Evolutionary conservation across 116 monocot genomes (phyloP).

Genomic region (Dioscorea cayenensis): DNA sequence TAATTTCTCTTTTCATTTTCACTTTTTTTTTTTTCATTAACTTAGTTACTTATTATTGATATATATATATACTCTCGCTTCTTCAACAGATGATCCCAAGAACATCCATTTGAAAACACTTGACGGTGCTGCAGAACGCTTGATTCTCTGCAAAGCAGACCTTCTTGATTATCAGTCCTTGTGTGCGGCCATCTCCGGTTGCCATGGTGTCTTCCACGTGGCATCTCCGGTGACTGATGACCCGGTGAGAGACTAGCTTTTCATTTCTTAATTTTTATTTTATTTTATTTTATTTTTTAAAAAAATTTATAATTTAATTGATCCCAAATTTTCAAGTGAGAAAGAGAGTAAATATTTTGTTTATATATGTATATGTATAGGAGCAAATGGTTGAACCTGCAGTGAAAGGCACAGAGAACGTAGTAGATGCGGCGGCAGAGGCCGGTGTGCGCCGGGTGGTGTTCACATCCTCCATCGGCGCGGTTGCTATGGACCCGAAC

Average conservation of each 20-base stretch:
- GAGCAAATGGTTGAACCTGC: conserved; percentile 83
- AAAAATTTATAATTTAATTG: neutral
- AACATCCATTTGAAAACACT: conserved; percentile 29
- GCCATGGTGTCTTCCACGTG: conserved; percentile 66
- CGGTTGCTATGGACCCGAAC: conserved; percentile 79
- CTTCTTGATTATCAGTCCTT: conserved; percentile 34
- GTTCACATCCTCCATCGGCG: conserved; percentile 84
- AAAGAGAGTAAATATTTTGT: neutral
- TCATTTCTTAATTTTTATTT: neutral
- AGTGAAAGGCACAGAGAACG: conserved; percentile 55
- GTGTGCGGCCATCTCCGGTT: conserved; percentile 34
- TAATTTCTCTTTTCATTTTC: neutral
- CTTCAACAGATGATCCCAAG: conserved; percentile 24
- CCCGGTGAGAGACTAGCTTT: conserved; percentile 18
- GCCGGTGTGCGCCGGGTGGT: conserved; percentile 74
- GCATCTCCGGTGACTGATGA: conserved; percentile 72
- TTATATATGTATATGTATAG: conserved; percentile 9
- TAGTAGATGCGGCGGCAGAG: conserved; percentile 64
- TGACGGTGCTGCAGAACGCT: conserved; percentile 38
- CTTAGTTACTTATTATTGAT: neutral
- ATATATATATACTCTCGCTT: neutral
- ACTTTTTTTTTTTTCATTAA: neutral
- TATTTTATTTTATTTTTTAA: neutral
- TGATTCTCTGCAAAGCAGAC: conserved; percentile 37
- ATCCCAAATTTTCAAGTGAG: no score